Conservation (phyloP, 192 early-diverging fungal species). For the Umbelopsis sp. region DNA sequence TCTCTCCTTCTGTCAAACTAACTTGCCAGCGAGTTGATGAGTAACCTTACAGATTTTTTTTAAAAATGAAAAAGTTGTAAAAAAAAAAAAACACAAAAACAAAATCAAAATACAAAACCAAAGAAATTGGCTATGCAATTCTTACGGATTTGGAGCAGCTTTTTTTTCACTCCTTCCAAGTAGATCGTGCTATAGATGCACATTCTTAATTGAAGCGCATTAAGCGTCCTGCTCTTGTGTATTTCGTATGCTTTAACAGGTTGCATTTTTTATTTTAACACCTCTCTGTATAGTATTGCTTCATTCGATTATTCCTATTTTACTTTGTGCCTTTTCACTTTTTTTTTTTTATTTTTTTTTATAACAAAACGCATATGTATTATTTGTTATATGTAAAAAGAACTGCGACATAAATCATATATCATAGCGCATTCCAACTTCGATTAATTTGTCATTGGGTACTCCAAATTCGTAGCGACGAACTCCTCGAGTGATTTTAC, state of each 20-base stretch:
- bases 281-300: conserved; percentile 15
- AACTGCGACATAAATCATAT: neutral
- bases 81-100: neutral
- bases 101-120: neutral
- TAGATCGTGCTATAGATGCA: no score
- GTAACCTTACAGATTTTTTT: no score
- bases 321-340: neutral
- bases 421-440: conserved; percentile 22
- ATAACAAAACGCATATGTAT: neutral
- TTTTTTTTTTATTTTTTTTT: conserved; percentile 11
- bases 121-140: neutral
- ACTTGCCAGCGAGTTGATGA: no score
- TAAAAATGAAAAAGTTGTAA: neutral
- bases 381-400: no score
- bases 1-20: neutral
- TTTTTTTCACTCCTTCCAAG: no score
- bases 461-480: conserved; percentile 15
- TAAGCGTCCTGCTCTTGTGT: neutral
- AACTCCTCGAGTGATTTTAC: conserved; percentile 10
- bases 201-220: neutral
- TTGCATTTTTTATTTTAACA: neutral
- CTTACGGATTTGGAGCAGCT: neutral
- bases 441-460: conserved; percentile 2
- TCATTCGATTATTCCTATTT: conserved; percentile 6
- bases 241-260: neutral